Evolutionary conservation across 1,284 basidiomycete genomes (phyloP).

Genomic region (Puccinia hordei): DNA sequence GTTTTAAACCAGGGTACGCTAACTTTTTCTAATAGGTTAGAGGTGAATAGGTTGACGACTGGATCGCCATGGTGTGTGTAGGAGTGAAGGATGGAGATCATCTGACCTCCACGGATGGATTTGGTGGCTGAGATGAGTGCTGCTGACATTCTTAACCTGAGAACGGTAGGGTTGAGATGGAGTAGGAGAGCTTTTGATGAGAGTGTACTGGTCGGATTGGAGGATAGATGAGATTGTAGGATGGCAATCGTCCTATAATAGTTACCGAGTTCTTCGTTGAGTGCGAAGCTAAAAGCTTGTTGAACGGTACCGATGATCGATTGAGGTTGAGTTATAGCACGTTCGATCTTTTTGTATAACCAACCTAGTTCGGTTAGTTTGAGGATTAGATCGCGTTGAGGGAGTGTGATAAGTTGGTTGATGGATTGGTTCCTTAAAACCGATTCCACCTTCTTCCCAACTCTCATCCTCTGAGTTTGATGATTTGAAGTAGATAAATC

Average conservation of each 20-base stretch:
- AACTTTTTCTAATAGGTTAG: slow-evolving; percentile 86
- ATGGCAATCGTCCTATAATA: slow-evolving; percentile 91
- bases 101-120: slow-evolving; percentile 81
- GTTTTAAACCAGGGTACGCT: slow-evolving; percentile 94
- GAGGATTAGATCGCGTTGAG: slow-evolving; percentile 78
- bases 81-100: slow-evolving; percentile 91
- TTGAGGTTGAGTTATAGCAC: not conserved
- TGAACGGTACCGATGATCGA: slow-evolving; percentile 8
- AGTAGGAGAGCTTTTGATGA: slow-evolving; percentile 48
- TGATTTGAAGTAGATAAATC: slow-evolving; percentile 72
- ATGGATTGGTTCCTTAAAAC: slow-evolving; percentile 51
- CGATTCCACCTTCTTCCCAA: slow-evolving; percentile 54
- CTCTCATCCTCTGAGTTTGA: slow-evolving; percentile 17
- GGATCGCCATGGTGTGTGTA: slow-evolving; percentile 97
- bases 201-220: slow-evolving; percentile 33
- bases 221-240: slow-evolving; percentile 82
- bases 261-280: slow-evolving; percentile 86
- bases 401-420: slow-evolving; percentile 64
- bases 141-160: slow-evolving; percentile 29
- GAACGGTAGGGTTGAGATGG: slow-evolving; percentile 47
- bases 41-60: slow-evolving; percentile 86
- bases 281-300: slow-evolving; percentile 87
- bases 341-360: slow-evolving; percentile 62
- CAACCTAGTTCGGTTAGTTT: slow-evolving; percentile 92
- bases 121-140: slow-evolving; percentile 34